phyloP scores from a whole-genome alignment of 495 filamentous ascomycete genomes.

The Aspergillus indologenus region DNA sequence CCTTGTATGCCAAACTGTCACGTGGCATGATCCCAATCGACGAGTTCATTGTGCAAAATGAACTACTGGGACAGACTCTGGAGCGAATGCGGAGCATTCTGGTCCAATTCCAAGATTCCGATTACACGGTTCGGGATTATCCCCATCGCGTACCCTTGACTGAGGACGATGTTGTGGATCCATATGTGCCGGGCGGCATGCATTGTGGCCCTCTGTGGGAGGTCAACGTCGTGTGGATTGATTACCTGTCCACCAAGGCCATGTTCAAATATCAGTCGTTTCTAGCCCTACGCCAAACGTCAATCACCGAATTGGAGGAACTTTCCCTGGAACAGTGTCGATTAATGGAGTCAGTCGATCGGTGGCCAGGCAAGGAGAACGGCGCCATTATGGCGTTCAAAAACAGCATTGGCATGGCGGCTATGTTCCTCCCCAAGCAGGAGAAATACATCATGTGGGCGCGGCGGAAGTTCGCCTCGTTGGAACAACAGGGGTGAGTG shows the following conservation, averaged over 20 bases:
- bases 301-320: slow-evolving; percentile 49
- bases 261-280: slow-evolving; percentile 77
- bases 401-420: slow-evolving; percentile 70
- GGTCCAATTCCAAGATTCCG: slow-evolving; percentile 57
- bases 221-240: slow-evolving; percentile 69
- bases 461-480: slow-evolving; percentile 69
- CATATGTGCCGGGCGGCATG: slow-evolving; percentile 63
- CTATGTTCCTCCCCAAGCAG: slow-evolving; percentile 74
- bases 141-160: slow-evolving; percentile 45
- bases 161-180: slow-evolving; percentile 66
- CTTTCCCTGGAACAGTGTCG: slow-evolving; percentile 70
- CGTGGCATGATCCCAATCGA: slow-evolving; percentile 62
- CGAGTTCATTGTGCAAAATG: slow-evolving; percentile 62
- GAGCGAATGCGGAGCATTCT: slow-evolving; percentile 55
- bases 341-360: slow-evolving; percentile 71
- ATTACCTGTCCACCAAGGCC: slow-evolving; percentile 72
- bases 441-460: slow-evolving; percentile 75
- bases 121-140: slow-evolving; percentile 59
- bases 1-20: slow-evolving; percentile 65
- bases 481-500: slow-evolving; percentile 82
- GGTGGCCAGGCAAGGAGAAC: slow-evolving; percentile 65
- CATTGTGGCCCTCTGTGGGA: slow-evolving; percentile 67
- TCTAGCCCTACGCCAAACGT: slow-evolving; percentile 47
- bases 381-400: slow-evolving; percentile 72
- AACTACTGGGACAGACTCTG: slow-evolving; percentile 51